Conservation (phyloP, 2,329 filamentous ascomycete species). For the Fonsecaea monophora region DNA sequence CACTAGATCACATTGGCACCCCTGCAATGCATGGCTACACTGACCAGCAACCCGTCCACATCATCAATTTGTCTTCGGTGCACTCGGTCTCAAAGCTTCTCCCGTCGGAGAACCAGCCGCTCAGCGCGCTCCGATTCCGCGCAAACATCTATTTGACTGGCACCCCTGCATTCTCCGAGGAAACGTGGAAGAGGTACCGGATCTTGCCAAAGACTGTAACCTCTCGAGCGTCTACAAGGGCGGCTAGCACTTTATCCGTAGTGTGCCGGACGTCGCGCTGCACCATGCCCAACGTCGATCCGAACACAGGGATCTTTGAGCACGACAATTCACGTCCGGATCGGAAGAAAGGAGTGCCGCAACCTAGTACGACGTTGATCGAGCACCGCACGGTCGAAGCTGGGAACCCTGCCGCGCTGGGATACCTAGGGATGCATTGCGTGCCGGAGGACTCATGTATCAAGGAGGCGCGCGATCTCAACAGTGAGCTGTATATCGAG, state of each 20-base stretch:
- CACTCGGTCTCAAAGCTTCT: constrained; percentile 38
- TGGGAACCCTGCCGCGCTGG: constrained; percentile 37
- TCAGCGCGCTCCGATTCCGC: constrained; percentile 39
- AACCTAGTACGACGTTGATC: constrained; percentile 39
- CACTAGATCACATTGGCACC: constrained; percentile 38
- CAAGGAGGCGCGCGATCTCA: constrained; percentile 28
- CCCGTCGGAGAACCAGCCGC: constrained; percentile 37
- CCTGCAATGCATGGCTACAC: constrained; percentile 40
- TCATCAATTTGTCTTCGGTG: constrained; percentile 39
- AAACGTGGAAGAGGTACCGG: constrained; percentile 38
- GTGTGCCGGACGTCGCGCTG: constrained; percentile 41
- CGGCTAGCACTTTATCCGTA: constrained; percentile 34
- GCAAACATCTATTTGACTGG: constrained; percentile 39
- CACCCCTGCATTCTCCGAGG: constrained; percentile 37
- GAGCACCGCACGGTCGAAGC: constrained; percentile 35
- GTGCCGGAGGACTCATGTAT: constrained; percentile 38
- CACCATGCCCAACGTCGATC: constrained; percentile 40
- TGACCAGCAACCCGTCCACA: constrained; percentile 40
- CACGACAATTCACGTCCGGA: constrained; percentile 33
- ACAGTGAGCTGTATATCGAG: constrained; percentile 31
- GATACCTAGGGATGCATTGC: constrained; percentile 41
- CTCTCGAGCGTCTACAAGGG: constrained; percentile 20
- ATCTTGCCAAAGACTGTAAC: constrained; percentile 27
- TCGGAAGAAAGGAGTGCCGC: constrained; percentile 37
- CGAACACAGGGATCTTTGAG: constrained; percentile 35